phyloP scores from a whole-genome alignment of 805 yeast species.

The Schizosaccharomyces lindneri region DNA sequence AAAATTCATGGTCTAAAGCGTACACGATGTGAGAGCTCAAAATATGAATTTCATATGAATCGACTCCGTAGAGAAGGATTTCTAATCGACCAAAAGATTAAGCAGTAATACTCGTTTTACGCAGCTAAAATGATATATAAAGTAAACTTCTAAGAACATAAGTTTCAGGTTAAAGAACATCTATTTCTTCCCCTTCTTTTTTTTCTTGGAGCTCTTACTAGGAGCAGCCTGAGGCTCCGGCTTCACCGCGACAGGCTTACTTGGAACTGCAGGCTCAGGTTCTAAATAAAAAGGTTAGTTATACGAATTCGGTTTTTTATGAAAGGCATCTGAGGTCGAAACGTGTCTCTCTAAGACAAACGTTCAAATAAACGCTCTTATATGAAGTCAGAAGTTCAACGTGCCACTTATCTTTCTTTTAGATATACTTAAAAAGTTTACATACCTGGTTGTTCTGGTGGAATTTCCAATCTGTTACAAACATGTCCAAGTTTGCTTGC shows the following conservation, averaged over 20 bases:
- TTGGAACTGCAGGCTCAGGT: not conserved
- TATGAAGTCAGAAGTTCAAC: no score
- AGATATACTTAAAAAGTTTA: not conserved
- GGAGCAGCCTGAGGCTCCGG: not conserved
- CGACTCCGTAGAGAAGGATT: no score
- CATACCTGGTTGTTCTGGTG: not conserved
- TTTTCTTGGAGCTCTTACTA: not conserved
- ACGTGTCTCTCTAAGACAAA: no score
- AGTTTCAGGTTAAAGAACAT: not conserved
- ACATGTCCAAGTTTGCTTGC: not conserved
- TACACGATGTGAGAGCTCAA: no score
- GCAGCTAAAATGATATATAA: no score
- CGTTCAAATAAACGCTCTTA: no score
- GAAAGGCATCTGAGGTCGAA: no score
- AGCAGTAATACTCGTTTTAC: no score
- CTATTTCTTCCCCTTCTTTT: not conserved
- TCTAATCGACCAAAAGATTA: no score
- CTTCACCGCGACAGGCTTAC: not conserved
- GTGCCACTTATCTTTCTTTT: no score
- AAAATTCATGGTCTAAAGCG: no score
- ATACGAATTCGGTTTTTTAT: not conserved
- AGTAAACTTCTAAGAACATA: not conserved
- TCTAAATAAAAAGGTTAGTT: not conserved
- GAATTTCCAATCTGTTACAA: not conserved
- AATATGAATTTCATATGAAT: no score